Conservation (phyloP, 805 yeast species). For the Candida sithepensis region DNA sequence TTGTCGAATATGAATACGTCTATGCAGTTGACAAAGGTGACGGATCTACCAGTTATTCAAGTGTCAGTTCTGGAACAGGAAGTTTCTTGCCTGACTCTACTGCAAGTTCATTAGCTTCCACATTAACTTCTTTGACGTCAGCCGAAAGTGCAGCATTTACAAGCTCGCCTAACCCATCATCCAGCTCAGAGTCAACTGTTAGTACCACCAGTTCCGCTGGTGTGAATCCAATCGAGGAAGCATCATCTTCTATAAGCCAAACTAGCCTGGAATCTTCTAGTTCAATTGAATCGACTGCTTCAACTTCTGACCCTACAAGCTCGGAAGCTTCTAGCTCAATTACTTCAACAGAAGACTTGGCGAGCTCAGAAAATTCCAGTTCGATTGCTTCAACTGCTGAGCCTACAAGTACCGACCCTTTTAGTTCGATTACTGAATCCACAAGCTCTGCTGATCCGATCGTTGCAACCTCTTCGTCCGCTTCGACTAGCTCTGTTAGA, state of each 20-base stretch:
- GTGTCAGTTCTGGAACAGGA: neutral
- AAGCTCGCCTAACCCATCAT: no score
- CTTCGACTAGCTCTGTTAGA: conserved; percentile 10
- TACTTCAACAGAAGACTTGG: conserved; percentile 2
- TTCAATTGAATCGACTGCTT: conserved; percentile 13
- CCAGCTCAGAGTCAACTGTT: no score
- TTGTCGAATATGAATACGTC: conserved; percentile 13
- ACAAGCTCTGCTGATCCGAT: conserved; percentile 5
- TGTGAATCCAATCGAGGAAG: no score
- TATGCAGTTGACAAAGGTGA: conserved; percentile 2
- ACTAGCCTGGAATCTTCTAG: conserved; percentile 2
- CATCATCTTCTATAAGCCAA: no score
- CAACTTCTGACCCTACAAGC: no score
- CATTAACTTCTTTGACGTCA: no score
- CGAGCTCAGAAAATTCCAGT: no score
- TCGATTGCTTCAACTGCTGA: conserved; percentile 10
- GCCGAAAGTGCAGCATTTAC: no score
- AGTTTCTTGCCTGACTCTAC: neutral
- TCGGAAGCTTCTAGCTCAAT: no score
- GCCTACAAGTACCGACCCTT: no score
- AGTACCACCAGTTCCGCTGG: no score
- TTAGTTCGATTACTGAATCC: conserved; percentile 17
- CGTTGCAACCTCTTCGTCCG: conserved; percentile 10
- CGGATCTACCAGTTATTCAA: neutral
- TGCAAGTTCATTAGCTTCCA: neutral